Evolutionary conservation across 2,329 filamentous ascomycete species (phyloP), one percentile per base, ranked within the genome.

Genomic region (Nothopassalora personata): DNA sequence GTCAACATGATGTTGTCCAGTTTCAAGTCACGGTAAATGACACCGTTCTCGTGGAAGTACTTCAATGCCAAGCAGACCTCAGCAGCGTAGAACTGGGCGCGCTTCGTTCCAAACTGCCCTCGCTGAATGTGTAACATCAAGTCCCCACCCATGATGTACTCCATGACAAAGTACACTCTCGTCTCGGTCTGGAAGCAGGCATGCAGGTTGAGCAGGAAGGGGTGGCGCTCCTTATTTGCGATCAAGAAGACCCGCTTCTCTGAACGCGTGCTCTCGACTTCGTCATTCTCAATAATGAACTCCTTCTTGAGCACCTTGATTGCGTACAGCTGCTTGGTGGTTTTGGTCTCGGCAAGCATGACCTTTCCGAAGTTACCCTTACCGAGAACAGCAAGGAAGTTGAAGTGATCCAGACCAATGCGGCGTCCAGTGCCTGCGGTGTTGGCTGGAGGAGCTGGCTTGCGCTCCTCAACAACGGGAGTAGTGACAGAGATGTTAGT

Each of bases 301-400:
- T 99, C 94, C 79, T 99, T 99, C 83, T 99, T 99, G 67, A 99
- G 79, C 39, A 99, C 94, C 77, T 99, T 99, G 76, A 99, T 99
- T 58, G 94, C 94, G 73, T 97, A 99, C 7, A 99, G 81, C 74
- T 93, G 89, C 75, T 92, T 90, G 9, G 89, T 86, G 57, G 86
- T 86, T 81, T 99, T 99, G 1, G 94, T 96, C 77, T 99, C 95
- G 1, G 94, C 94, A 74, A 99, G 80, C 94, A 99, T 99, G 77
- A 99, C 94, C 77, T 99, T 99, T 75, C 94, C 94, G 72, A 99
- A 99, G 77, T 99, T 99, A 79, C 94, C 94, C 77, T 99, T 99
- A 72, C 94, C 94, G 65, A 99, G 84, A 56, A 99, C 94, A 64
- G 95, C 93, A 65, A 99, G 82, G 83, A 99, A 99, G 74, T 99